phyloP scores from a whole-genome alignment of 371 early-diverging fungal species.

The Thermomucor indicae-seudaticae region DNA sequence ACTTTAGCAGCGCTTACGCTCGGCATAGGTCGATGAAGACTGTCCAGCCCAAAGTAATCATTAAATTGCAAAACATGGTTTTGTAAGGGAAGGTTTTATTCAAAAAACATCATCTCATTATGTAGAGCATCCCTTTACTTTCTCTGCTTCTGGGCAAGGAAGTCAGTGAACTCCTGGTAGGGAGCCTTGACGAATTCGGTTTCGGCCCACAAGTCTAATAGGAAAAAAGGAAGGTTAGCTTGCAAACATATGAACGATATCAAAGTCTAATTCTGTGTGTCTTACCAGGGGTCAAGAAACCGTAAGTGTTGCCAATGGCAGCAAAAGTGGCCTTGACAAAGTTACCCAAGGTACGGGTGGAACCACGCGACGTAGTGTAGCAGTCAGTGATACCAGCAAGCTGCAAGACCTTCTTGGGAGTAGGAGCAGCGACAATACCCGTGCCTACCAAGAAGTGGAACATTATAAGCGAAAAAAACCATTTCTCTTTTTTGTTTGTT shows the following conservation, averaged over 20 bases:
- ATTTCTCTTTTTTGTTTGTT: background rate
- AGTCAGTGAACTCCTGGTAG: conserved; percentile 93
- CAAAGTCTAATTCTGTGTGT: background rate
- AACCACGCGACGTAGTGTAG: conserved; percentile 96
- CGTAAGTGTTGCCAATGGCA: conserved; percentile 98
- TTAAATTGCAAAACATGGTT: too few species aligned
- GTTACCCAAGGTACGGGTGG: conserved; percentile 93
- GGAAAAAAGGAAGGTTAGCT: too few species aligned
- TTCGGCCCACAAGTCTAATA: conserved; percentile 87
- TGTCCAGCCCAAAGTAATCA: too few species aligned
- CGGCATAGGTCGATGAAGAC: too few species aligned
- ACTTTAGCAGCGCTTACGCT: too few species aligned
- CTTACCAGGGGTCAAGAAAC: conserved; percentile 88
- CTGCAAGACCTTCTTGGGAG: conserved; percentile 97
- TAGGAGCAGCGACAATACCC: conserved; percentile 97
- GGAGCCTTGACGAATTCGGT: conserved; percentile 86
- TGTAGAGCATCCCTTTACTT: too few species aligned
- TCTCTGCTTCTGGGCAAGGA: conserved; percentile 67
- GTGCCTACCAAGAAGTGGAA: too few species aligned
- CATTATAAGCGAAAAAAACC: too few species aligned
- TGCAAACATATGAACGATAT: too few species aligned
- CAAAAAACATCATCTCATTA: too few species aligned
- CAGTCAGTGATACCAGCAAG: conserved; percentile 99
- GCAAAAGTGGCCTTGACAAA: conserved; percentile 99
- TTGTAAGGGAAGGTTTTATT: too few species aligned